Percentiles rank a stretch among this genome's conserved stretches.
Conservation (phyloP, 2,329 filamentous ascomycete genomes). For the Achaetomium macrosporum region DNA sequence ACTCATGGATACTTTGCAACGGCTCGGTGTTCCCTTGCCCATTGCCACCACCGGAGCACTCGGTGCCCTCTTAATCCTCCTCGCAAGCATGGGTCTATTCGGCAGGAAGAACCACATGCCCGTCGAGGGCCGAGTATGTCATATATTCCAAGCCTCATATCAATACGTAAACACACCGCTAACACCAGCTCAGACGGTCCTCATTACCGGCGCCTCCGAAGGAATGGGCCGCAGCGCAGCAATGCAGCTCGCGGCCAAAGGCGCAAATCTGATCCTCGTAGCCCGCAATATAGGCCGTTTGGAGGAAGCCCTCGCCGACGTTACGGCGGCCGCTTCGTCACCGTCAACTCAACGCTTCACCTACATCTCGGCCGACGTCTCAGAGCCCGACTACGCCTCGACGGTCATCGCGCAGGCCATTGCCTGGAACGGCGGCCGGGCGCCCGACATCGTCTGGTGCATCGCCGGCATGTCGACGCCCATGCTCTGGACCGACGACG, state of each 20-base stretch:
- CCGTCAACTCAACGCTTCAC: slow-evolving; percentile 69
- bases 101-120: slow-evolving; percentile 68
- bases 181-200: slow-evolving; percentile 60
- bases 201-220: slow-evolving; percentile 88
- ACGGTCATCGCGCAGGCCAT: slow-evolving; percentile 66
- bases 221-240: slow-evolving; percentile 80
- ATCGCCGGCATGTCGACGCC: slow-evolving; percentile 72
- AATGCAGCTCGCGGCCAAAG: slow-evolving; percentile 69
- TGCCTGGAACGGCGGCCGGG: slow-evolving; percentile 66
- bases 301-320: slow-evolving; percentile 58
- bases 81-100: slow-evolving; percentile 61
- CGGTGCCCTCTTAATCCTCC: slow-evolving; percentile 32
- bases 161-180: slow-evolving; percentile 7
- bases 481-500: slow-evolving; percentile 73
- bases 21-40: slow-evolving; percentile 17
- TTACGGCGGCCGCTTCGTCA: slow-evolving; percentile 61
- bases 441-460: slow-evolving; percentile 88
- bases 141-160: not conserved
- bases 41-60: slow-evolving; percentile 26
- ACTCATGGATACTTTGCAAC: slow-evolving; percentile 21
- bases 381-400: slow-evolving; percentile 60
- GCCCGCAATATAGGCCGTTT: slow-evolving; percentile 74
- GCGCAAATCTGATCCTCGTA: slow-evolving; percentile 81
- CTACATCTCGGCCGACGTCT: slow-evolving; percentile 78
- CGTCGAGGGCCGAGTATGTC: slow-evolving; percentile 71